Conservation (phyloP, 805 yeast species). For the Lipomyces mesembrius region DNA sequence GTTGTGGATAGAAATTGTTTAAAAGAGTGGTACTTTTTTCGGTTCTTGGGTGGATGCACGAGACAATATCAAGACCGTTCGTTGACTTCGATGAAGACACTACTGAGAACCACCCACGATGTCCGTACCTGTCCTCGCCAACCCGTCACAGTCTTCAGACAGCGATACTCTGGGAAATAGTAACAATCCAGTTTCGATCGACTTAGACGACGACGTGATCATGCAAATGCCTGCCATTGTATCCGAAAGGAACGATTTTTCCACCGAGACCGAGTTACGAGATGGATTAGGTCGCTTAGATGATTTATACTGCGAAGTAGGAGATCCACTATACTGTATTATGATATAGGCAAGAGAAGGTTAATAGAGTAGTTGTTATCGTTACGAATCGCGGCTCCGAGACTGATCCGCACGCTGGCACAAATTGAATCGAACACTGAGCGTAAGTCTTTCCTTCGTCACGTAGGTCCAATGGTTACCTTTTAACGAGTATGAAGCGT, state of each 20-base stretch:
- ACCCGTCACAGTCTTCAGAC: neutral
- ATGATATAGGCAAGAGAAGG: neutral
- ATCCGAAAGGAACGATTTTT: neutral
- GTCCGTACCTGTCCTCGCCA: neutral
- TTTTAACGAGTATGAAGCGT: neutral
- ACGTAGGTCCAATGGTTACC: neutral
- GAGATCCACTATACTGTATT: neutral
- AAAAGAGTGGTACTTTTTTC: too few species aligned
- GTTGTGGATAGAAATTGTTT: too few species aligned
- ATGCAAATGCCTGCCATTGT: neutral
- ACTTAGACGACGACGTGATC: neutral
- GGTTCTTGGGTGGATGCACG: too few species aligned
- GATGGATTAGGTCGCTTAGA: conserved; percentile 13
- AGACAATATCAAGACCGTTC: too few species aligned
- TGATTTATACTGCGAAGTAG: conserved; percentile 15
- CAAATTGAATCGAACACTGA: conserved; percentile 2
- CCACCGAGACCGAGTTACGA: conserved; percentile 3
- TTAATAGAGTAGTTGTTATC: conserved; percentile 7
- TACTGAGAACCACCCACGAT: neutral
- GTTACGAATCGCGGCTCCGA: conserved; percentile 19
- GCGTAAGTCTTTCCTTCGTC: neutral
- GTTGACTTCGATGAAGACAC: neutral
- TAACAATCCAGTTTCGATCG: neutral
- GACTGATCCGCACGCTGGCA: conserved; percentile 13
- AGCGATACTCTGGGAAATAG: neutral